Base-by-base conservation (phyloP, 495 filamentous ascomycete genomes). In the Aspergillus diversus region DNA sequence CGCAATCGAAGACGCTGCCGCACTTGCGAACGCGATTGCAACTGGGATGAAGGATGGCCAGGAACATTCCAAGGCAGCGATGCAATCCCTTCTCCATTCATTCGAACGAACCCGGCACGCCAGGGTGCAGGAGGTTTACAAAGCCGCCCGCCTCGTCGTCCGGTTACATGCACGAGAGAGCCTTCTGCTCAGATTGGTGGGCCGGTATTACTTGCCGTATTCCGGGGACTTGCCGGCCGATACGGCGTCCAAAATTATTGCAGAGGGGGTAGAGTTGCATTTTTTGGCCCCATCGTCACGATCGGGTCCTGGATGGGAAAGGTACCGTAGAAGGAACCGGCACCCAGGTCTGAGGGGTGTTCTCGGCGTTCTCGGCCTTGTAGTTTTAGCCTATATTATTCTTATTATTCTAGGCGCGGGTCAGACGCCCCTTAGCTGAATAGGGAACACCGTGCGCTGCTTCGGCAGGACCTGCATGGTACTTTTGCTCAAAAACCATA, bases 1-100 rank as follows among this genome's bases (percentile, higher is more conserved):
- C 17, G 69, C 69, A 0, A 74, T 73, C 31, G 71, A 73, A 57
- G 59, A 61, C 16, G 68, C 69, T 0, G 68, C 66, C 2, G 64
- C 27, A 1, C 42, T 73, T 9, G 46, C 63, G 3, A 71, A 65
- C 21, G 21, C 21, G 21, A 27, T 27, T 27, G 21, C 21, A 27
- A 27, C 21, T 27, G 21, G 21, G 21, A 27, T 27, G 21, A 27
- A 27, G 2, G 21, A 27, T 27, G 21, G 21, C 21, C 21, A 2
- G 2, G n/a, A 1, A 7, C 15, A 6, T 16, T 37, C 50, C 17
- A 5, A 52, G 4, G 1, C 47, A 33, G n/a, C 15, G 54, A 33
- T 57, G 27, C 13, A 62, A 1, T 37, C 43, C 6, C 34, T 56
- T 21, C 43, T 62, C 27, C 39, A 57, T 4, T 15, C 4, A 32